Evolutionary conservation across 768 basidiomycete genomes (phyloP), one percentile per base, ranked within the genome.

Genomic region (Kwoniella bestiolae): DNA sequence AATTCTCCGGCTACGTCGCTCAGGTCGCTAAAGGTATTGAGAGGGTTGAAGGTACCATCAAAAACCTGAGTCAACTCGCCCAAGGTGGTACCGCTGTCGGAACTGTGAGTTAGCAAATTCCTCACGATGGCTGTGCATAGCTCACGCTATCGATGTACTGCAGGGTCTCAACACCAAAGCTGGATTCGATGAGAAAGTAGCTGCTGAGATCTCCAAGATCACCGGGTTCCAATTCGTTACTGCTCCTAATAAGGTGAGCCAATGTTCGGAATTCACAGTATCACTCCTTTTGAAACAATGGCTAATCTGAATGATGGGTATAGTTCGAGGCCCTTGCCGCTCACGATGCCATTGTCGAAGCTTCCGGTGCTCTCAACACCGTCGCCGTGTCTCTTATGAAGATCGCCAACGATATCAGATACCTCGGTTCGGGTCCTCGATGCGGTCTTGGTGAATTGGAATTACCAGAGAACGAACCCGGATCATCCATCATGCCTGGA

Each of bases 31-130:
- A 95, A 81, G 91, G 91, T 67, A 93, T 98, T 70, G 90, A 87
- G 56, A 88, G 96, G 51, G 85, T 92, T 56, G 87, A 90, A 79
- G 88, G 83, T 62, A 88, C 89, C 34, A 82, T 99, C 58, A 93
- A 94, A 49, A 89, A 95, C 51, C 79, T 98, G 71, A 91, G 90
- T 80, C 83, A 88, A 74, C 87, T 99, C 63, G 96, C 96, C 44
- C 96, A 99, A 82, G 96, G 96, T 73, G 96, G 96, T 52, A 99
- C 96, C 41, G 96, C 96, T 51, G 96, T 99, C 58, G 96, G 96
- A 69, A 99, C 96, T 63, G 94, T 93, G 72, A 81, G 90, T 14
- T 56, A 31, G 3, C n/a, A 23, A 26, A 1, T 29, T 35, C 8
- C 23, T 14, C 11, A 55, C 5, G 9, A 21, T 61, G 28, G 11